Evolutionary conservation across 192 early-diverging fungal species (phyloP).

Genomic region (Gigaspora rosea): DNA sequence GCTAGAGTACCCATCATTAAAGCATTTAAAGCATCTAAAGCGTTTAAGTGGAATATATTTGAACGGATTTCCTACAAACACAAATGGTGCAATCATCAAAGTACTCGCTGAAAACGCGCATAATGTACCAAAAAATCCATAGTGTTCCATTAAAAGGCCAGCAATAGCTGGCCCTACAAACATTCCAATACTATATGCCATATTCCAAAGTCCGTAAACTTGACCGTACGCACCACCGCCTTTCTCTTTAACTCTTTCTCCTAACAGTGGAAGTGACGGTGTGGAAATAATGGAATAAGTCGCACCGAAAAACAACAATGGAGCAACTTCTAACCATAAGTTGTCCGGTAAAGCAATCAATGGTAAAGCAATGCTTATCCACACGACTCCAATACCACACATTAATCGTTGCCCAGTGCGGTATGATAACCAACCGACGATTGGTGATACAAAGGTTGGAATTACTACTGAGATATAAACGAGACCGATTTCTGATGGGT

Average conservation of each 20-base stretch:
- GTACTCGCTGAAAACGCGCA: constrained; percentile 37
- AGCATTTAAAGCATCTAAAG: neutral
- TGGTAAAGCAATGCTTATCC: constrained; percentile 48
- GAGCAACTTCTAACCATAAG: constrained; percentile 44
- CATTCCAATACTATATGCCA: constrained; percentile 76
- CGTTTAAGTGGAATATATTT: too few species aligned
- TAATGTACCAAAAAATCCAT: constrained; percentile 59
- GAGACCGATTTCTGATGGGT: constrained; percentile 51
- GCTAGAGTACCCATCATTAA: neutral
- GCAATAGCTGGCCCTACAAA: constrained; percentile 70
- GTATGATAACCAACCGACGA: constrained; percentile 58
- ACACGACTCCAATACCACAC: constrained; percentile 48
- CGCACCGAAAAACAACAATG: constrained; percentile 56
- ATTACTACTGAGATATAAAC: constrained; percentile 71
- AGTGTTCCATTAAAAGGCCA: constrained; percentile 55
- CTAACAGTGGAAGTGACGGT: constrained; percentile 71
- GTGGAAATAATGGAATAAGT: constrained; percentile 57
- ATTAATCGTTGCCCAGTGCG: constrained; percentile 49
- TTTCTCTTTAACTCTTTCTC: constrained; percentile 61
- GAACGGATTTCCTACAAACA: constrained; percentile 23
- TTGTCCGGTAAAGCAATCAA: constrained; percentile 44
- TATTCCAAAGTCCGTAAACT: constrained; percentile 76
- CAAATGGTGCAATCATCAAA: constrained; percentile 31
- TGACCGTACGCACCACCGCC: constrained; percentile 60
- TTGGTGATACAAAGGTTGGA: constrained; percentile 63